Percentiles rank a stretch among this genome's conserved stretches.
phyloP scores from a whole-genome alignment of 1,284 basidiomycete genomes.

The Fomitopsis pinicola region DNA sequence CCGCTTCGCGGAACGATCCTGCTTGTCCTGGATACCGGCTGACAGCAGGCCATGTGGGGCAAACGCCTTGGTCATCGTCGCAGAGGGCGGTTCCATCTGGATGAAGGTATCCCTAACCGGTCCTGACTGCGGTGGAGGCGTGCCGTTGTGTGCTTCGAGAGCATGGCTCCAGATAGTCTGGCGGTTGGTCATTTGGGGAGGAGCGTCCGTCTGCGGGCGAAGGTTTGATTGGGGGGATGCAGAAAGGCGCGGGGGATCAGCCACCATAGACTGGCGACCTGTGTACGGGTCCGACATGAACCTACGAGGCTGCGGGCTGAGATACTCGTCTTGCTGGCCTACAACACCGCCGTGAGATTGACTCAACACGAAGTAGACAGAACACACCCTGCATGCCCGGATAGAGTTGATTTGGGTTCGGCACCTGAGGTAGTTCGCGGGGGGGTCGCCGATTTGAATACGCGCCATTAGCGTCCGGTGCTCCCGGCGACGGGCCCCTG shows the following conservation, averaged over 20 bases:
- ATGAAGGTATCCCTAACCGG: constrained; percentile 68
- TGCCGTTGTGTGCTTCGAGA: constrained; percentile 60
- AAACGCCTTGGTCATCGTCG: constrained; percentile 87
- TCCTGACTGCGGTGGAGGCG: constrained; percentile 24
- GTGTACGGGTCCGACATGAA: constrained; percentile 36
- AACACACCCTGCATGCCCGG: constrained; percentile 26
- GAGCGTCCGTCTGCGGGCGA: constrained; percentile 25
- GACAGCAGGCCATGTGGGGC: constrained; percentile 92
- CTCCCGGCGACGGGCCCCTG: constrained; percentile 25
- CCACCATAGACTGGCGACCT: constrained; percentile 31
- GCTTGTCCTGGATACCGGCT: constrained; percentile 92
- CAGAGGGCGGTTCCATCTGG: constrained; percentile 70
- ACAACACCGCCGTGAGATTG: background rate
- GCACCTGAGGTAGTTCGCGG: constrained; percentile 39
- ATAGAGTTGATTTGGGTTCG: constrained; percentile 27
- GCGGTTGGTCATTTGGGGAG: constrained; percentile 38
- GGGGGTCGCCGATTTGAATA: constrained; percentile 29
- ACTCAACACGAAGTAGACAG: background rate
- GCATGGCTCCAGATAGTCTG: constrained; percentile 84
- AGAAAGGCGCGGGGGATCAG: constrained; percentile 37
- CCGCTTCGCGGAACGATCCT: constrained; percentile 91
- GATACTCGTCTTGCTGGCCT: constrained; percentile 23
- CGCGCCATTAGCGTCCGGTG: constrained; percentile 18
- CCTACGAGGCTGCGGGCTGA: constrained; percentile 23
- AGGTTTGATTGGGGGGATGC: constrained; percentile 39